Evolutionary conservation across 1,284 basidiomycete species (phyloP), one percentile per base, ranked within the genome.

Genomic region (Pterulicium gracile): DNA sequence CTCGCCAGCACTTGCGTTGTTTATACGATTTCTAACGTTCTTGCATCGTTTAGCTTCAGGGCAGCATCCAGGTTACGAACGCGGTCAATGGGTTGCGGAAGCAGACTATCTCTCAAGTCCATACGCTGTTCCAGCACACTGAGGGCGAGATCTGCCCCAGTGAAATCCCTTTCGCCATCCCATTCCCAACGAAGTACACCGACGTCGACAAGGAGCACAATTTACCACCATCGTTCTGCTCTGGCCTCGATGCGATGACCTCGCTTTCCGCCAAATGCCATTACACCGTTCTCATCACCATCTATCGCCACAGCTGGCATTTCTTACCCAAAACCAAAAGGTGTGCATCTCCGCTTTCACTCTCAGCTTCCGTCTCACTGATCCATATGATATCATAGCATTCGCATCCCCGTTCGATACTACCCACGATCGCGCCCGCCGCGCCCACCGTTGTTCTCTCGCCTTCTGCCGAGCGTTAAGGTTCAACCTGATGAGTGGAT

Each of bases 401-500:
- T 61, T 15, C 48, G 43, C 3, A 46, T 62, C 7, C 57, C 52
- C 3, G 49, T 66, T 15, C 54, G 58, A 2, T 65, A 65, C 43
- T 49, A 52, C 3, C 65, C 63, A 7, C 56, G 60, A 5, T 56
- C 57, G n/a, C 57, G 62, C 12, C 60, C 64, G 3, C 53, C 52
- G n/a, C 58, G 58, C 22, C 61, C 63, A 5, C n/a, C 51, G 51
- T 20, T 49, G 49, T 34, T 43, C 50, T 41, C 23, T 50, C 15
- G 49, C 62, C 3, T 64, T 73, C 49, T 60, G 66, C 41, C 65
- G 1, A 65, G 67, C 0, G 50, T 75, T 50, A 74, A 74, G 50
- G 56, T 59, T 2, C 52, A 61, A 3, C 72, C 72, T 2, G 70
- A 71, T 24, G 71, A 73, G 50, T 74, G 70, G 70, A 55, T 54